A percentile compares a stretch with the other conserved stretches of the same genome.
phyloP scores from a whole-genome alignment of 192 early-diverging fungal species.

The Obelidium mucronatum region DNA sequence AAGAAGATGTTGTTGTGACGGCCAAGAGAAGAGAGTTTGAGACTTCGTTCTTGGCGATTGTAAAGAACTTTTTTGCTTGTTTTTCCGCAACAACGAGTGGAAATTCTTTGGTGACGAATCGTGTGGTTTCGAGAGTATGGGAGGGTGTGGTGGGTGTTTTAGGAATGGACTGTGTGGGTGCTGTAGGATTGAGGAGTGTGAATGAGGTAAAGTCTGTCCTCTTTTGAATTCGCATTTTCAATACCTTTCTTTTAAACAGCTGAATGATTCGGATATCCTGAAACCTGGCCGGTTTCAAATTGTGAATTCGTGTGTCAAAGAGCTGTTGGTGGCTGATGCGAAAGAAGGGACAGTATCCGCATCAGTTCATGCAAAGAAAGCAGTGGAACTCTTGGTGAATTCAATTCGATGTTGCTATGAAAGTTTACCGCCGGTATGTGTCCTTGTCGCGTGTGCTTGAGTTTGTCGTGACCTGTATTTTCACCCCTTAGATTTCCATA shows the following conservation, averaged over 20 bases:
- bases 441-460: not conserved
- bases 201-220: too few relatives aligned
- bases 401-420: slow-evolving; percentile 20
- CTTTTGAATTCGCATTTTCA: too few relatives aligned
- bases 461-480: too few relatives aligned
- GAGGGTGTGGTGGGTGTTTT: not conserved
- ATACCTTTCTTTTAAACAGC: too few relatives aligned
- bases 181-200: not conserved
- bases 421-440: not conserved
- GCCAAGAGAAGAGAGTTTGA: not conserved
- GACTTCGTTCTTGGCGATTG: slow-evolving; percentile 5
- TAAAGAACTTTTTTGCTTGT: slow-evolving; percentile 9
- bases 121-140: not conserved
- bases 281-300: not conserved
- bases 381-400: slow-evolving; percentile 16
- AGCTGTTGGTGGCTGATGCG: not conserved
- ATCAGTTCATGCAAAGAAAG: not conserved
- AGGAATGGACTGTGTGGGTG: not conserved
- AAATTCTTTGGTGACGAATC: not conserved
- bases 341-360: not conserved
- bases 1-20: too few relatives aligned
- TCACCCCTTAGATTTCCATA: not conserved
- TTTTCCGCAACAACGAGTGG: not conserved
- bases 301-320: slow-evolving; percentile 18
- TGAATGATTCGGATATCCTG: not conserved